phyloP scores from a whole-genome alignment of 768 basidiomycete species.

The Leccinum fibrillosum region DNA sequence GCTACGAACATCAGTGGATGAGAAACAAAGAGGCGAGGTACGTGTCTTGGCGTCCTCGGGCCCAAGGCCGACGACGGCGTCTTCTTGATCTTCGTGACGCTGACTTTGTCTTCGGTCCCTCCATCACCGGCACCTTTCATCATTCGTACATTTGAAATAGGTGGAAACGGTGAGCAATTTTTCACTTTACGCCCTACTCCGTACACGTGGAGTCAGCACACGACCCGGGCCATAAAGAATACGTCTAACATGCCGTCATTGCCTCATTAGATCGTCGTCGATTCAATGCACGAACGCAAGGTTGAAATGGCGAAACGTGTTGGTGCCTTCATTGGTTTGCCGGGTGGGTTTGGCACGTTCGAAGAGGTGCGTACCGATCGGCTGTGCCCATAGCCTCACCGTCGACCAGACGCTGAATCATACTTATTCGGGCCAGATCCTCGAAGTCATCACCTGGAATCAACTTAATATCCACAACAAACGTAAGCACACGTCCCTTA shows the following conservation, averaged over 20 bases:
- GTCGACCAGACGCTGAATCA: not conserved
- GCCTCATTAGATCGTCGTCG: constrained; percentile 57
- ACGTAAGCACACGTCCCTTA: constrained; percentile 44
- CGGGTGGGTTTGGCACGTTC: constrained; percentile 93
- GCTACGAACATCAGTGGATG: constrained; percentile 25
- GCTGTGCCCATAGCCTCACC: not conserved
- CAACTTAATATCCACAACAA: constrained; percentile 86
- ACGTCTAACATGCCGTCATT: constrained; percentile 6
- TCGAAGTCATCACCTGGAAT: constrained; percentile 94
- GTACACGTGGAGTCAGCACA: constrained; percentile 3
- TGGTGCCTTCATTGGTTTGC: constrained; percentile 81
- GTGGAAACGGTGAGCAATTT: constrained; percentile 30
- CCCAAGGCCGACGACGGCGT: not conserved
- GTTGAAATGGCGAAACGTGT: constrained; percentile 83
- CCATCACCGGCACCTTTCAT: not conserved
- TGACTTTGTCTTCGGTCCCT: constrained; percentile 10
- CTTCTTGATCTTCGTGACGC: not conserved
- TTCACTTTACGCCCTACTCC: not conserved
- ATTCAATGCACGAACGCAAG: constrained; percentile 88
- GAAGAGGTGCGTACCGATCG: constrained; percentile 62
- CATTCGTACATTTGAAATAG: constrained; percentile 7
- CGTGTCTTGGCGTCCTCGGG: constrained; percentile 8
- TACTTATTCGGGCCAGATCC: constrained; percentile 42
- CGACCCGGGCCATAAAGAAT: not conserved
- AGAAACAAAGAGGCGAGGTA: constrained; percentile 35